phyloP scores from a whole-genome alignment of 176 grass and related monocot genomes.

The Hyparrhenia diplandra region DNA sequence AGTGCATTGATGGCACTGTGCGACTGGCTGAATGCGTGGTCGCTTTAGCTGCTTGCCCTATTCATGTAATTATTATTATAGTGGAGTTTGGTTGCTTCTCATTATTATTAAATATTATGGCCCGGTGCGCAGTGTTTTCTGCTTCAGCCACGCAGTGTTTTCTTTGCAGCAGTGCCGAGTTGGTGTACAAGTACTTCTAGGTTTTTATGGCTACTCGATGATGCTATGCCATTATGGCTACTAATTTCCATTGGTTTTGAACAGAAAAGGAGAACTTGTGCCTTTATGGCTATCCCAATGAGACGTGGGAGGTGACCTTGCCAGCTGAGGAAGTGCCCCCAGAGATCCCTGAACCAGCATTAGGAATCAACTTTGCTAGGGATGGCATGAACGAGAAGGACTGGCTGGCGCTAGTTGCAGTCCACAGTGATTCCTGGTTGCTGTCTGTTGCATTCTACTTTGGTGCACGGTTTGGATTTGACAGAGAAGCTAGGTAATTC shows the following conservation, averaged over 20 bases:
- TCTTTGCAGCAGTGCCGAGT: conserved; percentile 17
- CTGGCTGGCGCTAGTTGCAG: conserved; percentile 89
- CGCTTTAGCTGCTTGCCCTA: conserved; percentile 7
- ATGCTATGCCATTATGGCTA: conserved; percentile 4
- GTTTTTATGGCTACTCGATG: neutral
- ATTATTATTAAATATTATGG: conserved; percentile 38
- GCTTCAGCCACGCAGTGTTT: neutral
- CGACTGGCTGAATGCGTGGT: conserved; percentile 6
- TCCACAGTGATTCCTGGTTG: conserved; percentile 94
- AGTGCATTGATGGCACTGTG: conserved; percentile 24
- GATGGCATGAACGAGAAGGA: conserved; percentile 99
- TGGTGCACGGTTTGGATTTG: conserved; percentile 92
- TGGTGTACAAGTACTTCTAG: neutral
- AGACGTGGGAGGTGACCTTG: conserved; percentile 90
- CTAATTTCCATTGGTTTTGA: conserved; percentile 28
- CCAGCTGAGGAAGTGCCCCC: conserved; percentile 97
- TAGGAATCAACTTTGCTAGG: conserved; percentile 96
- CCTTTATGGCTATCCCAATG: conserved; percentile 93
- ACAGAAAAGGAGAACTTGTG: conserved; percentile 98
- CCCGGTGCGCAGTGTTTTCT: too few species aligned
- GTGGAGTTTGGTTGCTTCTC: conserved; percentile 20
- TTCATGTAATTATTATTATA: conserved; percentile 8
- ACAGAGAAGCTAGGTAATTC: conserved; percentile 89
- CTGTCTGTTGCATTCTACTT: conserved; percentile 94
- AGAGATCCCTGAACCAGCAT: conserved; percentile 91